Evolutionary conservation across 305 asterid genomes (phyloP), one percentile per base, ranked within the genome.

Genomic region (Fraxinus latifolia): DNA sequence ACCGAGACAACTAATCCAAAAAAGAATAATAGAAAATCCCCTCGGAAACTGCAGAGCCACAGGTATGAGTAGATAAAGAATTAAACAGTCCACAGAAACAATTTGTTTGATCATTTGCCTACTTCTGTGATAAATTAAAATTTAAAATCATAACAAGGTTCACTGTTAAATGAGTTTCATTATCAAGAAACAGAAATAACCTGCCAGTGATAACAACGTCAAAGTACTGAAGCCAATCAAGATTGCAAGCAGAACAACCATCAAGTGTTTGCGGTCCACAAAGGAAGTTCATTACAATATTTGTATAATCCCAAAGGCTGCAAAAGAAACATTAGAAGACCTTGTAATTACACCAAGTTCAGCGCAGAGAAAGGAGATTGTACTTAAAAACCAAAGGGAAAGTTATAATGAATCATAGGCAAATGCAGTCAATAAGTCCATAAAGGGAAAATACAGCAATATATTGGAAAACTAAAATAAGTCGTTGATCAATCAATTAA

Each of bases 281-380:
- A 73, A 96, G 95, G 89, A 93, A 96, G 94, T 93, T 94, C 99
- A 94, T 96, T 36, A 96, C 97, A 36, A 93, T 81, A 84, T 92
- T 93, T 77, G 99, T 92, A 77, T 93, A 96, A 88, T 96, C 99
- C 99, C 98, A 96, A 77, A 96, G 90, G 87, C 99, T 96, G 97
- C 95, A 91, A 67, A 60, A 88, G 21, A 86, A 84, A 74, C 71
- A 42, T 29, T 29, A 29, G 74, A 34, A 62, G 37, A 19, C 77
- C 37, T 80, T 62, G 58, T 14, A 84, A 83, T 68, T 77, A 78
- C 75, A 68, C 37, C 21, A 27, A 71, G n/a, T 62, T 60, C 62
- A 58, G 60, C 5, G 58, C 65, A 78, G 58, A 12, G 44, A 67
- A 73, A 82, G 33, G 60, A 79, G 76, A 77, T 81, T 53, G 70